These are phyloP conservation scores for Trypanosoma scelopori DNA, from an alignment of 208 protist species.

Conservation along the genomic window DNA sequence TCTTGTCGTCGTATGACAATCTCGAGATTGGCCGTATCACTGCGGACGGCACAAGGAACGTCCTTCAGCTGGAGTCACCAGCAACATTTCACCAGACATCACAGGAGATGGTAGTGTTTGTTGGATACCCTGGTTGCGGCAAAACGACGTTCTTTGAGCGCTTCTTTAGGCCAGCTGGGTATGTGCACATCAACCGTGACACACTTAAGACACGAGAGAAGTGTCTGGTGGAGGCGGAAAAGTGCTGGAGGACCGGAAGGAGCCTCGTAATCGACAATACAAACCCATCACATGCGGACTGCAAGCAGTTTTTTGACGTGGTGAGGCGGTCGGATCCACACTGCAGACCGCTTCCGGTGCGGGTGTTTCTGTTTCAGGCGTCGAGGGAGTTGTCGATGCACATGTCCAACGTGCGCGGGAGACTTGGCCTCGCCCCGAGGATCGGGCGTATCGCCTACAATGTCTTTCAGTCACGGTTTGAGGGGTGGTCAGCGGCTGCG, in stretches of 20 bases:
- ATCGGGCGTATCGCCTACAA: slow-evolving; percentile 64
- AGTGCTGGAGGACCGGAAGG: slow-evolving; percentile 48
- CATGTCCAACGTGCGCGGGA: slow-evolving; percentile 67
- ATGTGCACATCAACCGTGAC: slow-evolving; percentile 80
- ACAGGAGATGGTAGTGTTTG: slow-evolving; percentile 88
- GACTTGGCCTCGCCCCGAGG: slow-evolving; percentile 33
- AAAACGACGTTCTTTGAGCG: slow-evolving; percentile 89
- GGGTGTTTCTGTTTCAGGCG: slow-evolving; percentile 75
- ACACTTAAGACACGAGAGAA: slow-evolving; percentile 68
- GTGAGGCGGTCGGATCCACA: slow-evolving; percentile 22
- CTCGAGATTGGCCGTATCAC: slow-evolving; percentile 33
- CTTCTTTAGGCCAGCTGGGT: slow-evolving; percentile 81
- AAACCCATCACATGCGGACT: slow-evolving; percentile 58
- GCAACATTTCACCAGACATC: slow-evolving; percentile 13
- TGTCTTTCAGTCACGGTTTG: slow-evolving; percentile 47
- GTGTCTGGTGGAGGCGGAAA: slow-evolving; percentile 47
- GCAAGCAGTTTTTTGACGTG: slow-evolving; percentile 59
- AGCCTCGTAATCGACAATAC: slow-evolving; percentile 93
- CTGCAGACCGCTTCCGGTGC: slow-evolving; percentile 29
- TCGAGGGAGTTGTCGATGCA: slow-evolving; percentile 64
- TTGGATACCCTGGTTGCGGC: slow-evolving; percentile 83
- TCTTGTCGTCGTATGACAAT: slow-evolving; percentile 49
- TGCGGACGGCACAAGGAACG: slow-evolving; percentile 8
- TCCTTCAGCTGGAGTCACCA: slow-evolving; percentile 3
- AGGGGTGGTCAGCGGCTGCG: slow-evolving; percentile 30